Conservation (phyloP, 352 stramenopile genomes). For the Pythium phragmiticola region DNA sequence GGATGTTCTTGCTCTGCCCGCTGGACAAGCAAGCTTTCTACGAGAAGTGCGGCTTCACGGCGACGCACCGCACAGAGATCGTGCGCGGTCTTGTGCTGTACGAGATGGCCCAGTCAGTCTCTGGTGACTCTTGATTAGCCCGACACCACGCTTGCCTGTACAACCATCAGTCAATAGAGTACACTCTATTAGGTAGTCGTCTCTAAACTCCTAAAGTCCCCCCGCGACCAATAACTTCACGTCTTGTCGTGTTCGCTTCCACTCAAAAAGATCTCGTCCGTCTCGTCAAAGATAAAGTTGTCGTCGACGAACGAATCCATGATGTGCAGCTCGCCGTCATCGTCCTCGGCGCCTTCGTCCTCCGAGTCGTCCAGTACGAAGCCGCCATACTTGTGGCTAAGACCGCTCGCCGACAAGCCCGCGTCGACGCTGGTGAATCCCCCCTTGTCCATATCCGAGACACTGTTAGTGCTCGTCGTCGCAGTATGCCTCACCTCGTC, state of each 20-base stretch:
- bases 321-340: slow-evolving; percentile 26
- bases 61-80: not conserved
- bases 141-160: no score
- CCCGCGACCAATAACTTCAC: not conserved
- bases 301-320: slow-evolving; percentile 31
- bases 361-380: slow-evolving; percentile 18
- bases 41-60: slow-evolving; percentile 12
- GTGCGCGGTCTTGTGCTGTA: slow-evolving; percentile 12
- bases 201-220: not conserved
- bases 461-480: not conserved
- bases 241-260: slow-evolving; percentile 10
- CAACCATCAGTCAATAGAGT: no score
- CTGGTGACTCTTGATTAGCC: not conserved
- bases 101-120: slow-evolving; percentile 15
- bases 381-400: slow-evolving; percentile 10
- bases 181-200: no score
- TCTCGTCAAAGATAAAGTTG: slow-evolving; percentile 25
- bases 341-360: slow-evolving; percentile 16
- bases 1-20: slow-evolving; percentile 20
- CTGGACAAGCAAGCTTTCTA: slow-evolving; percentile 20
- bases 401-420: slow-evolving; percentile 17
- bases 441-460: slow-evolving; percentile 14
- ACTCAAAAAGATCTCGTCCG: slow-evolving; percentile 27
- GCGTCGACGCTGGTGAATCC: slow-evolving; percentile 21
- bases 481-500: not conserved